phyloP scores from a whole-genome alignment of 257 asterid species.

The Coffea eugenioides region DNA sequence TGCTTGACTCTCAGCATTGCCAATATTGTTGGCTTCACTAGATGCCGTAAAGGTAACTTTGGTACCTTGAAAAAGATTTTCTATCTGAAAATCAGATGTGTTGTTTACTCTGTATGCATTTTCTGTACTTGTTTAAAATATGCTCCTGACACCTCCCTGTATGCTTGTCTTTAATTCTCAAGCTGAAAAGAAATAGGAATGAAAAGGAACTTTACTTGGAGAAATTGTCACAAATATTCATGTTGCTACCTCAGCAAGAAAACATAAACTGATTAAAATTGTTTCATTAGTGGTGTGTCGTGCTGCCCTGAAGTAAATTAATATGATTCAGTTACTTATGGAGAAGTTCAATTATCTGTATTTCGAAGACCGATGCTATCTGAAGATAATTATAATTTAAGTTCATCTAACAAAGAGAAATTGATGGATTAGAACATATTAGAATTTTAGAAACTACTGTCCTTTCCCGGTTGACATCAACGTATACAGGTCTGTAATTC shows the following conservation, averaged over 20 bases:
- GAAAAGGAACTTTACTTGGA: neutral
- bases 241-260: neutral
- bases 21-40: slow-evolving; percentile 93
- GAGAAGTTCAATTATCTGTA: no score
- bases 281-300: no score
- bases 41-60: slow-evolving; percentile 81
- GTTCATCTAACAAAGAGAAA: neutral
- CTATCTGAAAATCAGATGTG: neutral
- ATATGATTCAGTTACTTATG: no score
- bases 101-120: neutral
- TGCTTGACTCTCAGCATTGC: slow-evolving; percentile 96
- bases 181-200: neutral
- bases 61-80: neutral
- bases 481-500: neutral
- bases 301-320: no score
- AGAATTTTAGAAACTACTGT: neutral
- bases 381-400: neutral
- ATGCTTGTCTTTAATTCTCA: neutral
- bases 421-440: no score
- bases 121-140: neutral
- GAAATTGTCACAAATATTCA: neutral
- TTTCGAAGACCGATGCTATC: neutral
- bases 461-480: neutral
- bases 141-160: neutral
- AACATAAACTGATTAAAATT: no score